phyloP scores from a whole-genome alignment of 768 basidiomycete genomes.

The Leucosporidium creatinivorum region DNA sequence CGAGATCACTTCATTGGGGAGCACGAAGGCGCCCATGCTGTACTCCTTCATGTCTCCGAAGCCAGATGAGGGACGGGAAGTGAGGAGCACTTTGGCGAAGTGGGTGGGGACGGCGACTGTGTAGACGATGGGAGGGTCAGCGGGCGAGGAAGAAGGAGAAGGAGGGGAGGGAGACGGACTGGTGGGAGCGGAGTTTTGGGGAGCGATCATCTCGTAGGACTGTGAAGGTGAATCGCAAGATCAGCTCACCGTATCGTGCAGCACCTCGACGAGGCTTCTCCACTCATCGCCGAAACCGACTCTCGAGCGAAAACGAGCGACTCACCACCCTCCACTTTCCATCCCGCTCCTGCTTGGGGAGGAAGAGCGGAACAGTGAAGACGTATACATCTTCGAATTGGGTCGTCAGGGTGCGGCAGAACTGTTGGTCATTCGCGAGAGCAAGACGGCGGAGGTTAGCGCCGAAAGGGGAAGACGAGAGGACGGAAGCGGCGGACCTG shows the following conservation, averaged over 20 bases:
- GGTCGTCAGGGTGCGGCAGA: slow-evolving; percentile 82
- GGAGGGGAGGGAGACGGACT: slow-evolving; percentile 6
- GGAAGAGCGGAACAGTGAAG: slow-evolving; percentile 93
- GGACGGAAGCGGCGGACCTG: background rate
- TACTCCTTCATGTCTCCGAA: slow-evolving; percentile 51
- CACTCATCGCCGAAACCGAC: background rate
- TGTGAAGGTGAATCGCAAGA: slow-evolving; percentile 39
- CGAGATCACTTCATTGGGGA: slow-evolving; percentile 87
- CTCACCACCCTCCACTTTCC: slow-evolving; percentile 93
- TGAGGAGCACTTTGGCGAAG: slow-evolving; percentile 91
- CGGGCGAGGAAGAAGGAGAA: no score
- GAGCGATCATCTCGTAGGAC: slow-evolving; percentile 90
- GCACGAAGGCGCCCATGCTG: slow-evolving; percentile 84
- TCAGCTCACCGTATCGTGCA: background rate
- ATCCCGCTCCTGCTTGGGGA: slow-evolving; percentile 68
- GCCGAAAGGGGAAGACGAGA: background rate
- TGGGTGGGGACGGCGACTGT: slow-evolving; percentile 90
- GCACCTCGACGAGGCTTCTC: background rate
- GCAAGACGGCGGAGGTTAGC: slow-evolving; percentile 65
- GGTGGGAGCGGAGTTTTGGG: slow-evolving; percentile 29
- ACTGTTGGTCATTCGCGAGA: no score
- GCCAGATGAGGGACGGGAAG: slow-evolving; percentile 52
- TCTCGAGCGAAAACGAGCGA: slow-evolving; percentile 28
- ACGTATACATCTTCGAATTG: slow-evolving; percentile 90
- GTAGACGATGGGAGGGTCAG: slow-evolving; percentile 27